Conservation (phyloP, 768 basidiomycete genomes). For the Chiua virens region DNA sequence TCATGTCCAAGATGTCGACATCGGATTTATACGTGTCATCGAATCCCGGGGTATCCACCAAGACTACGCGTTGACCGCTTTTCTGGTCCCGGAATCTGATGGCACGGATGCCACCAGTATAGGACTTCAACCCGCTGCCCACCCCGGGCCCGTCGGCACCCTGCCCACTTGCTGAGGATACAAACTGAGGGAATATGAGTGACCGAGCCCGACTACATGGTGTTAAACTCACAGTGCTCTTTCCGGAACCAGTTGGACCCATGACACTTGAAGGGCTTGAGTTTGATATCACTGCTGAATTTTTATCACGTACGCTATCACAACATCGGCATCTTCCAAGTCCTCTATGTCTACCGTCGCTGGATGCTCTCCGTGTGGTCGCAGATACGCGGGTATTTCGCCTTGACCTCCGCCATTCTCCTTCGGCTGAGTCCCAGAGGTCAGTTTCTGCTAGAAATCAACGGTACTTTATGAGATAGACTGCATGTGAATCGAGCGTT, state of each 20-base stretch:
- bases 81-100: slow-evolving; percentile 5
- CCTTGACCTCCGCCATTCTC: no score
- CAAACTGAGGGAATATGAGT: slow-evolving; percentile 9
- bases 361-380: no score
- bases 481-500: no score
- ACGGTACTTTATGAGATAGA: no score
- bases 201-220: neutral
- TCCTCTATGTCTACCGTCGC: no score
- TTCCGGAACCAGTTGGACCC: slow-evolving; percentile 19
- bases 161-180: slow-evolving; percentile 4
- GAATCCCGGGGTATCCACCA: slow-evolving; percentile 28
- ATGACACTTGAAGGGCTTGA: slow-evolving; percentile 6
- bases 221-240: slow-evolving; percentile 10
- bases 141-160: neutral
- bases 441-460: no score
- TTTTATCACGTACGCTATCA: slow-evolving; percentile 13
- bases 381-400: no score
- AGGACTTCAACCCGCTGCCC: slow-evolving; percentile 10
- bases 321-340: neutral
- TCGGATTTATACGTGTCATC: slow-evolving; percentile 18
- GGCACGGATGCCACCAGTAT: slow-evolving; percentile 1
- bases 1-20: slow-evolving; percentile 4
- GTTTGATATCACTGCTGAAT: neutral
- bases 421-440: no score
- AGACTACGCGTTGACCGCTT: slow-evolving; percentile 5